A percentile compares a stretch with the other conserved stretches of the same genome.
phyloP scores from a whole-genome alignment of 2,329 filamentous ascomycete genomes.

The Chalaropsis thielavioides region DNA sequence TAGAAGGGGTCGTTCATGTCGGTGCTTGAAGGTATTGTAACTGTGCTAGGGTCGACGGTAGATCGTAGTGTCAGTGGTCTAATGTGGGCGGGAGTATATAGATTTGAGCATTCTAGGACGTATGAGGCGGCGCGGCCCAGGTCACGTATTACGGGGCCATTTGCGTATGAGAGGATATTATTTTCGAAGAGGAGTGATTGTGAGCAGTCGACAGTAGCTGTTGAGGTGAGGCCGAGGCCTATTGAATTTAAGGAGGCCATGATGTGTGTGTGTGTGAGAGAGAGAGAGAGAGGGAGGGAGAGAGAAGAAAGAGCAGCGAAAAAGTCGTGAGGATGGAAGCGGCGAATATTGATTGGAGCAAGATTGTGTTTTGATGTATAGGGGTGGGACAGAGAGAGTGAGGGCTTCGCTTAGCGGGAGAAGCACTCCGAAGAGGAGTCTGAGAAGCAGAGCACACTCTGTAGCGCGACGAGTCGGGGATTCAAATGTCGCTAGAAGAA shows the following conservation, averaged over 20 bases:
- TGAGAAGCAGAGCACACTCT: background rate
- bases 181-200: conserved; percentile 13
- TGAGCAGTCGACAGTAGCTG: conserved; percentile 12
- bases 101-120: conserved; percentile 6
- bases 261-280: background rate
- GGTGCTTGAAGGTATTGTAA: conserved; percentile 30
- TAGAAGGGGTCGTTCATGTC: conserved; percentile 80
- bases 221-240: conserved; percentile 3
- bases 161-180: conserved; percentile 12
- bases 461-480: background rate
- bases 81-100: conserved; percentile 3
- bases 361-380: too few species aligned
- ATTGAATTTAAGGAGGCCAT: conserved; percentile 10
- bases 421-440: too few species aligned
- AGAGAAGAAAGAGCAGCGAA: background rate
- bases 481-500: background rate
- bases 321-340: too few species aligned
- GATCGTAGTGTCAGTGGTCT: conserved; percentile 7
- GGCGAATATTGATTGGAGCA: background rate
- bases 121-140: conserved; percentile 9
- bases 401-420: too few species aligned
- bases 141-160: conserved; percentile 5
- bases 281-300: background rate
- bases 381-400: too few species aligned
- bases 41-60: conserved; percentile 22